Conservation (phyloP, 1,284 basidiomycete genomes). For the Malassezia vespertilionis region DNA sequence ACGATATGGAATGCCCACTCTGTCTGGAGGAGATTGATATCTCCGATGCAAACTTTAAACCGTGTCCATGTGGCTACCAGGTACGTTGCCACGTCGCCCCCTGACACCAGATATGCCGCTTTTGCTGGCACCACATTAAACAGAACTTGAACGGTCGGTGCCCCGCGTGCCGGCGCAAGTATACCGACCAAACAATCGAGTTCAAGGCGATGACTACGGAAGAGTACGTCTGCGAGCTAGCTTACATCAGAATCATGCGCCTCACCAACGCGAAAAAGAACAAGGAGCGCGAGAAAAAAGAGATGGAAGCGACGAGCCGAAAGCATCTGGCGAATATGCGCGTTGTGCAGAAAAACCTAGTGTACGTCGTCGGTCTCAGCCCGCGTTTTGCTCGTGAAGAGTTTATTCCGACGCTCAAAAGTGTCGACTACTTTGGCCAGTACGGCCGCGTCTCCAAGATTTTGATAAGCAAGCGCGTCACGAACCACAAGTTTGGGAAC, state of each 20-base stretch:
- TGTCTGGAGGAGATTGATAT: constrained; percentile 99
- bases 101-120: constrained; percentile 80
- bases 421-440: constrained; percentile 94
- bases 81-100: constrained; percentile 50
- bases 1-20: constrained; percentile 93
- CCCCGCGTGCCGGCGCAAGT: constrained; percentile 87
- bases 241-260: constrained; percentile 66
- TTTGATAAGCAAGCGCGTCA: constrained; percentile 76
- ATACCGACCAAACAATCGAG: constrained; percentile 83
- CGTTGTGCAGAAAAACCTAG: constrained; percentile 90
- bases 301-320: constrained; percentile 75
- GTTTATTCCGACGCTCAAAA: constrained; percentile 85
- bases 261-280: constrained; percentile 92
- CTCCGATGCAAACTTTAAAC: constrained; percentile 97
- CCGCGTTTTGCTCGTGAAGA: constrained; percentile 90
- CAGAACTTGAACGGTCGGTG: constrained; percentile 90
- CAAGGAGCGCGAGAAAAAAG: constrained; percentile 87
- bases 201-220: constrained; percentile 91
- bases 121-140: constrained; percentile 98
- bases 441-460: constrained; percentile 98
- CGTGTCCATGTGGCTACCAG: constrained; percentile 97
- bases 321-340: constrained; percentile 84
- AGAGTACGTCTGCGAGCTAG: constrained; percentile 59
- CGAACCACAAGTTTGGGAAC: constrained; percentile 54
- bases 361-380: constrained; percentile 86